Conservation (phyloP, 495 filamentous ascomycete genomes). For the Xylaria castorea region DNA sequence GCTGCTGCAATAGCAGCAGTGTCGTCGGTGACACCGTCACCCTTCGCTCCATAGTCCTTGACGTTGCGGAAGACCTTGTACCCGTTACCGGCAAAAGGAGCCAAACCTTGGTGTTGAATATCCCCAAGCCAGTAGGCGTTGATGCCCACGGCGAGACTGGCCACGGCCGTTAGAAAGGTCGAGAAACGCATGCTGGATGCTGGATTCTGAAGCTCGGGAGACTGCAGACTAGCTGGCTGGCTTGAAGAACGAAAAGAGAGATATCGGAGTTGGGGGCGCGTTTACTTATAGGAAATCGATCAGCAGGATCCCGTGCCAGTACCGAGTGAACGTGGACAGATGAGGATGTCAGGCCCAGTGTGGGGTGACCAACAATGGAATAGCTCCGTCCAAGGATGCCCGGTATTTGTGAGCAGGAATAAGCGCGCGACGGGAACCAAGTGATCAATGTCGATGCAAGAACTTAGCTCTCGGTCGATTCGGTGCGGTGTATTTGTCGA, state of each 20-base stretch:
- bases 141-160: conserved; percentile 45
- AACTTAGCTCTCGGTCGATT: conserved; percentile 26
- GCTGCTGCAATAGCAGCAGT: conserved; percentile 84
- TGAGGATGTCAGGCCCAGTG: conserved; percentile 21
- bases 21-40: conserved; percentile 71
- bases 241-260: conserved; percentile 27
- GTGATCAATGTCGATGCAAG: conserved; percentile 21
- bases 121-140: conserved; percentile 55
- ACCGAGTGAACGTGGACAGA: conserved; percentile 31
- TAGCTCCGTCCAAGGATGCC: conserved; percentile 17
- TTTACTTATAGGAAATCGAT: conserved; percentile 36
- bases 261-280: conserved; percentile 26
- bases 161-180: conserved; percentile 47
- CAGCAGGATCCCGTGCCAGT: conserved; percentile 31
- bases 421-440: conserved; percentile 21
- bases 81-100: conserved; percentile 50
- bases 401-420: conserved; percentile 19
- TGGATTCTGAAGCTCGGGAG: conserved; percentile 29
- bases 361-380: conserved; percentile 19
- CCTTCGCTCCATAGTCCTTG: conserved; percentile 66
- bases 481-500: conserved; percentile 13
- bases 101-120: conserved; percentile 52
- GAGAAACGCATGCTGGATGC: conserved; percentile 49
- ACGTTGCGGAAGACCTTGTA: conserved; percentile 67
- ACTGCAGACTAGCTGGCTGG: conserved; percentile 28